Base-by-base conservation (phyloP, 306 rosid genomes). In the Cucurbita moschata region DNA sequence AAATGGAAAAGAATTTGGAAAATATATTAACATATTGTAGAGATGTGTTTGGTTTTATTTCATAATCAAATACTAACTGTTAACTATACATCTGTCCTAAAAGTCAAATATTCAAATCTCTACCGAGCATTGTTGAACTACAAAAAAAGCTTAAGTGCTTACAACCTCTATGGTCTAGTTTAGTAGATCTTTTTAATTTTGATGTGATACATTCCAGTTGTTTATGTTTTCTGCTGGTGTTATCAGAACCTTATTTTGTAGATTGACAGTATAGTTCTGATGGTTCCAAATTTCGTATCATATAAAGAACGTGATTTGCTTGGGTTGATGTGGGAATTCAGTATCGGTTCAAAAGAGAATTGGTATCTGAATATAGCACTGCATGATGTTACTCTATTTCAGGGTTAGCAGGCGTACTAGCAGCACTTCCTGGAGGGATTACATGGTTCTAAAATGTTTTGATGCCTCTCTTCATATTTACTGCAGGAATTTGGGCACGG, bases 401-500 rank as follows among this genome's bases (percentile, higher is more conserved):
- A 18, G 46, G 71, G 52, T 64, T 21, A 64, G 51, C 51, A 8
- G n/a, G 51, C 5, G 19, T 19, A 42, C 2, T 18, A 64, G 72
- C 8, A 6, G 72, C 72, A 66, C 37, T 43, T 43, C 72, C 39
- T 65, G 72, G 39, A 43, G 30, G 62, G n/a, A 66, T 49, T 75
- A 60, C 56, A 71, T 73, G 37, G 69, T 59, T 54, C 30, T 71
- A 43, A 46, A 63, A 52, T 72, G 78, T 78, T 64, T 57, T 87
- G 72, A 82, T 60, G 56, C 47, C 10, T 65, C 51, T 71, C 76
- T 16, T 72, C 26, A 76, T 74, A 63, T 38, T 73, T 59, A 74
- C 78, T 79, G 74, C 69, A 92, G 96, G 90, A 78, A 57, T 37
- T 49, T 69, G 78, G 77, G 66, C 74, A 76, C 64, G 81, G 82